Evolutionary conservation across 805 yeast species (phyloP).

Genomic region (Tanozyma kutaoensis): DNA sequence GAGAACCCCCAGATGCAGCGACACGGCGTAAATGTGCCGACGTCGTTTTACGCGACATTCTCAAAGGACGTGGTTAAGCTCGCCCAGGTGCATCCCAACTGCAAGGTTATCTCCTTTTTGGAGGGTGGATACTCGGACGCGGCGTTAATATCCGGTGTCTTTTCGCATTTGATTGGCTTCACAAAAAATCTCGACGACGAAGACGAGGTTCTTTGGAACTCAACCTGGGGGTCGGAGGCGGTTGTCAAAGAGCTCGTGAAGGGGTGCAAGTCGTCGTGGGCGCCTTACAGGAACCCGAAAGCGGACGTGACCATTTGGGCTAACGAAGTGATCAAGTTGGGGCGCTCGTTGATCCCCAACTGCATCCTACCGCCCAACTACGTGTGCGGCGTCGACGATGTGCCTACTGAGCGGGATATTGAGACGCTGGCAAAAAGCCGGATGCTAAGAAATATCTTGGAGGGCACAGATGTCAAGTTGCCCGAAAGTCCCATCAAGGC

Average conservation of each 20-base stretch:
- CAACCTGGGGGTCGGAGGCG: slow-evolving; percentile 49
- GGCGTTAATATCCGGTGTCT: slow-evolving; percentile 67
- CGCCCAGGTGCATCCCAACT: slow-evolving; percentile 48
- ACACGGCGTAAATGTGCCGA: slow-evolving; percentile 72
- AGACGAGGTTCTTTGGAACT: slow-evolving; percentile 35
- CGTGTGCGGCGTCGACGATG: slow-evolving; percentile 14
- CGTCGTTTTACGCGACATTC: slow-evolving; percentile 60
- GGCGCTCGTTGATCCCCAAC: slow-evolving; percentile 49
- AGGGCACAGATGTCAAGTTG: slow-evolving; percentile 2
- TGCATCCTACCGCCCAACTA: slow-evolving; percentile 25
- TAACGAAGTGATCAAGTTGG: slow-evolving; percentile 47
- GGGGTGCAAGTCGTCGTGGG: slow-evolving; percentile 61
- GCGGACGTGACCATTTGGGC: slow-evolving; percentile 47
- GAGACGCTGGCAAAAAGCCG: slow-evolving; percentile 10
- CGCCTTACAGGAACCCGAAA: slow-evolving; percentile 39
- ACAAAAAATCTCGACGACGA: slow-evolving; percentile 4
- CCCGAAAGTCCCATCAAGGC: slow-evolving; percentile 9
- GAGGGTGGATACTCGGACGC: slow-evolving; percentile 87
- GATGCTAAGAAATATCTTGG: slow-evolving; percentile 19
- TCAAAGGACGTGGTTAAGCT: slow-evolving; percentile 60
- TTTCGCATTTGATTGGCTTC: slow-evolving; percentile 65
- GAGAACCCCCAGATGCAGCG: slow-evolving; percentile 80
- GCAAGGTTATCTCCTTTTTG: slow-evolving; percentile 52
- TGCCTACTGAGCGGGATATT: neutral
- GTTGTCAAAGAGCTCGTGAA: slow-evolving; percentile 52